Evolutionary conservation across 805 yeast genomes (phyloP).

Genomic region (Citeromyces nyonsensis): DNA sequence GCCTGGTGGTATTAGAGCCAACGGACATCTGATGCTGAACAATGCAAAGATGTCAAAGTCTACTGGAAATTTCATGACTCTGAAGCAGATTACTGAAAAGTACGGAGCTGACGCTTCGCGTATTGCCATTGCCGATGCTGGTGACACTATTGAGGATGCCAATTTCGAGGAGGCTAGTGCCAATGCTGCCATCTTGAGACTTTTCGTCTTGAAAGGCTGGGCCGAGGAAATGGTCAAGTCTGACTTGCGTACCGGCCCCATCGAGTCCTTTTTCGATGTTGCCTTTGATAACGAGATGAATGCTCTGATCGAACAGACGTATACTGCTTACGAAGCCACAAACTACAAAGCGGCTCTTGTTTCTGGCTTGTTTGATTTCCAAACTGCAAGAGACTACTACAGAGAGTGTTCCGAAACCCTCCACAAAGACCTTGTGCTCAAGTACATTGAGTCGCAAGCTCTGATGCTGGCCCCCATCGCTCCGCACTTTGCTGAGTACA

Average conservation of each 20-base stretch:
- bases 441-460: slow-evolving; percentile 78
- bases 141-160: slow-evolving; percentile 95
- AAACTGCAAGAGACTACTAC: slow-evolving; percentile 90
- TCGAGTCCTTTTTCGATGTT: slow-evolving; percentile 57
- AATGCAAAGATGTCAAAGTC: slow-evolving; percentile 97
- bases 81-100: slow-evolving; percentile 70
- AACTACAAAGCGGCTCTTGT: slow-evolving; percentile 83
- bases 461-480: slow-evolving; percentile 82
- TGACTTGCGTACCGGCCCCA: slow-evolving; percentile 39
- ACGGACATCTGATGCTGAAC: slow-evolving; percentile 90
- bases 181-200: slow-evolving; percentile 91
- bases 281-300: slow-evolving; percentile 95
- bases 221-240: slow-evolving; percentile 57
- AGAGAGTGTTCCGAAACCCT: slow-evolving; percentile 56
- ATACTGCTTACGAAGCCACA: slow-evolving; percentile 54
- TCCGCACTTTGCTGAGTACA: slow-evolving; percentile 88
- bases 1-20: slow-evolving; percentile 90
- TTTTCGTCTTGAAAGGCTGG: slow-evolving; percentile 91
- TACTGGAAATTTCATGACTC: slow-evolving; percentile 92
- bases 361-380: slow-evolving; percentile 85
- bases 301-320: slow-evolving; percentile 56
- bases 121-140: slow-evolving; percentile 96
- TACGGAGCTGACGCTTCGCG: slow-evolving; percentile 97
- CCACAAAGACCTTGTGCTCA: slow-evolving; percentile 71
- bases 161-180: slow-evolving; percentile 95